Evolutionary conservation across 371 early-diverging fungal species (phyloP), one percentile per base, ranked within the genome.

Genomic region (Syncephalis plumigaleata): DNA sequence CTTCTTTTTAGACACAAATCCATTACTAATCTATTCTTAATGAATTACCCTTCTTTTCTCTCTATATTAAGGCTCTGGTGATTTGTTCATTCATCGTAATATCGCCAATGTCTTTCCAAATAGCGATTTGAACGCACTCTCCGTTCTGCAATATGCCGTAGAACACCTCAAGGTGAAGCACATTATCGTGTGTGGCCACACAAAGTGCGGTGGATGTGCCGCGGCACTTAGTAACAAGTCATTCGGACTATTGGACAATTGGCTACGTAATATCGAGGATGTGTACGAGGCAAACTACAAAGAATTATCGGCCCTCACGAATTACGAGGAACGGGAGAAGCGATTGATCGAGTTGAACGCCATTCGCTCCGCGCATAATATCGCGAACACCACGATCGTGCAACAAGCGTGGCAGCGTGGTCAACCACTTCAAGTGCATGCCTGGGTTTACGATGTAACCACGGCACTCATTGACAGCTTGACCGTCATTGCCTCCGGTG

Each of bases 61-160:
- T 25, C 51, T 65, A 36, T 59, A 66, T 46, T 38, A 63, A 44
- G 66, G 61, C 20, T 81, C 84, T 13, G 94, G 97, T 38, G 91
- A 93, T 42, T 67, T 93, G 26, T 96, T 94, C 66, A 86, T 89
- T 9, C 91, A 90, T 66, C 74, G 94, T 56, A 96, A 93, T 67
- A 90, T 96, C 48, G 97, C 93, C 56, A 94, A 94, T 63, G 78
- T 88, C 15, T 79, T 93, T 26, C 61, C 57, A 5, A 67, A 73
- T 52, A 65, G 73, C 25, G 97, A 96, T 56, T 46, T 86, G 46
- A 88, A 75, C 58, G 68, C 68, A 40, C 69, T 85, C n/a, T 80
- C 86, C 2, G 92, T 88, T 44, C 61, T 96, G 23, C 86, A 93
- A 60, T 96, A 85, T 56, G 87, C 95, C 24, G 87, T 96, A 39